These are phyloP conservation scores for Brassica napus DNA, from an alignment of 345 rosid species.

Conservation along the genomic window Da-Ae NC_063442.1:1072001-1072500, in stretches of 20 bases:
- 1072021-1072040: too few relatives aligned
- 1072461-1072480: neutral
- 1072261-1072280: neutral
- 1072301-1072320: neutral
- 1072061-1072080: too few relatives aligned
- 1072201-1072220: too few relatives aligned
- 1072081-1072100: too few relatives aligned
- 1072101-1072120: too few relatives aligned
- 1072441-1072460: neutral
- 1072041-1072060: too few relatives aligned
- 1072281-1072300: neutral
- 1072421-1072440: neutral
- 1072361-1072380: neutral
- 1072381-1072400: neutral
- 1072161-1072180: neutral
- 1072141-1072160: neutral
- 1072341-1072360: neutral
- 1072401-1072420: slow-evolving; percentile 3
- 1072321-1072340: neutral
- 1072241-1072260: neutral
- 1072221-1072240: neutral
- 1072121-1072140: too few relatives aligned
- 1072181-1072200: neutral
- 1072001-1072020: too few relatives aligned
- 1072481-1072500: neutral